These are phyloP conservation scores for Scheffersomyces amazonensis DNA, from an alignment of 805 yeast species.

Conservation along the genomic window DNA sequence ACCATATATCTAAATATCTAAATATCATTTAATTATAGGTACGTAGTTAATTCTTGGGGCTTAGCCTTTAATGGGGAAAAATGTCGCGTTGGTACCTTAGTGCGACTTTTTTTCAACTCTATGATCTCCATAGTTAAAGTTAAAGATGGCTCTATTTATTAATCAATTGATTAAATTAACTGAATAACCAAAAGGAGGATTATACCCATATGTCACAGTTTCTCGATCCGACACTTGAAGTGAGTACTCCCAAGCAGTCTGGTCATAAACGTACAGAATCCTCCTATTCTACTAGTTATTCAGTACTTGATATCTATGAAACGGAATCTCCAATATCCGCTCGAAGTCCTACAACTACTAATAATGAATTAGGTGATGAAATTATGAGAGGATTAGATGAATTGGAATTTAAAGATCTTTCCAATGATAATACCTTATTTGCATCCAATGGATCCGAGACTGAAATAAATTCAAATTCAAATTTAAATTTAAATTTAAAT, in stretches of 20 bases:
- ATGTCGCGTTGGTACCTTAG: no score
- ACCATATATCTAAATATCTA: no score
- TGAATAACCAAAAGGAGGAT: no score
- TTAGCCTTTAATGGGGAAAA: no score
- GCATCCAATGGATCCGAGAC: not conserved
- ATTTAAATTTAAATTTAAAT: not conserved
- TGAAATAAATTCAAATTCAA: not conserved
- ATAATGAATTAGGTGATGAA: not conserved
- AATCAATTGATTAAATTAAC: no score
- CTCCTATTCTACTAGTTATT: constrained; percentile 31
- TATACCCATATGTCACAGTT: no score
- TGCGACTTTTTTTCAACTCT: no score
- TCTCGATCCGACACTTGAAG: not conserved
- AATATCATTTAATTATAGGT: no score
- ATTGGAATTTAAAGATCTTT: constrained; percentile 3
- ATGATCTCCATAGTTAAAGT: no score
- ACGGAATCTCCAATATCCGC: constrained; percentile 5
- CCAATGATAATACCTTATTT: constrained; percentile 3
- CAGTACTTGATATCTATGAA: constrained; percentile 35
- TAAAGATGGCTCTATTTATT: no score
- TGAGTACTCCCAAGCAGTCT: not conserved
- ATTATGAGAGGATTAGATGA: constrained; percentile 5
- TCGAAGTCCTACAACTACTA: constrained; percentile 1
- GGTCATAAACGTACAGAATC: constrained; percentile 29
- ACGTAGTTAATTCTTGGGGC: no score